phyloP scores from a whole-genome alignment of 2,329 filamentous ascomycete species.

The Paracoccidioides lutzii region DNA sequence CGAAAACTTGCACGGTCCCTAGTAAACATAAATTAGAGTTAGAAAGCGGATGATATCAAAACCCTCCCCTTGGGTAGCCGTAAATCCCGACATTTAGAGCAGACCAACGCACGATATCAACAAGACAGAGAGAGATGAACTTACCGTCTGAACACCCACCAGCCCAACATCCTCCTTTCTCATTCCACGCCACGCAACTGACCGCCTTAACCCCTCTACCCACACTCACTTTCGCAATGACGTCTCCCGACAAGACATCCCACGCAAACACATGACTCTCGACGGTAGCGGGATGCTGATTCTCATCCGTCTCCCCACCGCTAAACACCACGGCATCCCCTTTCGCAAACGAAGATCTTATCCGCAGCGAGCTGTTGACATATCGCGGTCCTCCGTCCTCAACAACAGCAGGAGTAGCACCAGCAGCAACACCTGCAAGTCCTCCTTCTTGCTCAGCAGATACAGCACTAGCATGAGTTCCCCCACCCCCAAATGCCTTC shows the following conservation, averaged over 20 bases:
- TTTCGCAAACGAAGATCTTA: slow-evolving; percentile 61
- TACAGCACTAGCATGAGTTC: background rate
- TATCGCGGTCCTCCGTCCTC: slow-evolving; percentile 19
- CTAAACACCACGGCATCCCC: slow-evolving; percentile 66
- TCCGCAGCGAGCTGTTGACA: slow-evolving; percentile 57
- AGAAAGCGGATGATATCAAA: background rate
- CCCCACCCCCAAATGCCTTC: slow-evolving; percentile 49
- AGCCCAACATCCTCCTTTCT: slow-evolving; percentile 27
- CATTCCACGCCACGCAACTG: slow-evolving; percentile 36
- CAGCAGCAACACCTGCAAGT: slow-evolving; percentile 10
- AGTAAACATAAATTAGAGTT: background rate
- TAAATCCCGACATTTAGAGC: background rate
- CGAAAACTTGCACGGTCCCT: slow-evolving; percentile 7
- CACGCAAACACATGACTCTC: slow-evolving; percentile 45
- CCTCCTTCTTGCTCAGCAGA: slow-evolving; percentile 25
- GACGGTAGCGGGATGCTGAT: slow-evolving; percentile 15
- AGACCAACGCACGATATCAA: background rate
- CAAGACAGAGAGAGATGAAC: slow-evolving; percentile 3
- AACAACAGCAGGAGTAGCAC: background rate
- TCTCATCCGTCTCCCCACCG: slow-evolving; percentile 64
- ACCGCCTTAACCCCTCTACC: slow-evolving; percentile 31
- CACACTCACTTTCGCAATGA: slow-evolving; percentile 46
- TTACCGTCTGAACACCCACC: slow-evolving; percentile 32
- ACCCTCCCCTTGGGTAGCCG: background rate
- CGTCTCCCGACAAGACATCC: slow-evolving; percentile 65